A percentile compares a stretch with the other conserved stretches of the same genome.
These are phyloP conservation scores for Pichia sp. DNA, from an alignment of 1,139 yeast genomes.

Conservation along the genomic window DNA sequence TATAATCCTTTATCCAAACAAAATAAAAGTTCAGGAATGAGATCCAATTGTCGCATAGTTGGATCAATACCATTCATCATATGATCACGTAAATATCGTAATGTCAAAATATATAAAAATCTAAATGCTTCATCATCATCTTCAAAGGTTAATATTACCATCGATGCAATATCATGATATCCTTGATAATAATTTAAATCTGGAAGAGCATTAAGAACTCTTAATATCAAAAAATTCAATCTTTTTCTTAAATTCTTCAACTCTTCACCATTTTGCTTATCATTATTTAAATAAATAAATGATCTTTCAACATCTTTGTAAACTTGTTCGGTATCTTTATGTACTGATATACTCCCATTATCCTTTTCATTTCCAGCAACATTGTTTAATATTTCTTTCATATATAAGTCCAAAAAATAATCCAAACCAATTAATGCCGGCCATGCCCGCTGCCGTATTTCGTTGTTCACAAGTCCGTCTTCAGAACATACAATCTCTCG, in stretches of 20 bases:
- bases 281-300: slow-evolving; percentile 39
- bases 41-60: slow-evolving; percentile 55
- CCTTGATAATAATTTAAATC: slow-evolving; percentile 81
- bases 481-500: slow-evolving; percentile 29
- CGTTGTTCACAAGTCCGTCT: slow-evolving; percentile 43
- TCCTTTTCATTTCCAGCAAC: slow-evolving; percentile 3
- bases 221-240: slow-evolving; percentile 44
- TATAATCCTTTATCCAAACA: slow-evolving; percentile 48
- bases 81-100: slow-evolving; percentile 71
- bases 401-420: slow-evolving; percentile 23
- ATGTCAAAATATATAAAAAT: slow-evolving; percentile 52
- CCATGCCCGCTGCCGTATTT: slow-evolving; percentile 43
- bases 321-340: slow-evolving; percentile 75
- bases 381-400: neutral
- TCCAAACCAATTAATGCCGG: slow-evolving; percentile 32
- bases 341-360: slow-evolving; percentile 34
- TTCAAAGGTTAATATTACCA: slow-evolving; percentile 51
- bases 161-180: slow-evolving; percentile 77
- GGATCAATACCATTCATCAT: slow-evolving; percentile 69
- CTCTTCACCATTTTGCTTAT: slow-evolving; percentile 20
- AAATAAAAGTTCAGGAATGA: slow-evolving; percentile 59
- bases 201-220: slow-evolving; percentile 57
- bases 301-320: slow-evolving; percentile 70
- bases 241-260: slow-evolving; percentile 32
- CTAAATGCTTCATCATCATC: slow-evolving; percentile 41